Percentiles rank a stretch among this genome's conserved stretches.
These are phyloP conservation scores for Leccinum longicurvipes DNA, from an alignment of 768 basidiomycete genomes.

Conservation along the genomic window DNA sequence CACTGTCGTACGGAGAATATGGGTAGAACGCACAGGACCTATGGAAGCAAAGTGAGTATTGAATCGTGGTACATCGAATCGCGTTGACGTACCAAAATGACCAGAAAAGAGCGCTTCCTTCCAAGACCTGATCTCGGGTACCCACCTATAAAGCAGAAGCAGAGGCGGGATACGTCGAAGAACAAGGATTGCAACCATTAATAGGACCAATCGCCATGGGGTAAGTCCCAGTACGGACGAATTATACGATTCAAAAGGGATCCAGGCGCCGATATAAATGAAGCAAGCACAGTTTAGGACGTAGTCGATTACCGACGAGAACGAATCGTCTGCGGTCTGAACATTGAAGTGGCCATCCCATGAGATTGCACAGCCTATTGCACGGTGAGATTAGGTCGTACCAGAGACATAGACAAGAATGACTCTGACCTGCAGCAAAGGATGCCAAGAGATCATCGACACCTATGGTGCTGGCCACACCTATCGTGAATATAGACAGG, in stretches of 20 bases:
- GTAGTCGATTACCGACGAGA: constrained; percentile 89
- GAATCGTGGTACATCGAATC: not conserved
- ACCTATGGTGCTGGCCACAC: constrained; percentile 76
- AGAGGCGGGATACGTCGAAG: constrained; percentile 81
- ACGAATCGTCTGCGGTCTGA: constrained; percentile 80
- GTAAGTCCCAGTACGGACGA: constrained; percentile 54
- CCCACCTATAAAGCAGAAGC: constrained; percentile 71
- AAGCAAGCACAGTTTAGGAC: constrained; percentile 80
- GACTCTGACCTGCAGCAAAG: constrained; percentile 69
- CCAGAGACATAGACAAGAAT: not conserved
- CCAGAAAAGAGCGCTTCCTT: constrained; percentile 87
- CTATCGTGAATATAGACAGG: constrained; percentile 69
- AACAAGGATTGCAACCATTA: constrained; percentile 65
- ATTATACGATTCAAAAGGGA: constrained; percentile 62
- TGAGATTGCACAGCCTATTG: constrained; percentile 78
- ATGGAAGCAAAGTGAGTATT: constrained; percentile 3
- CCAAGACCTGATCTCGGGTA: constrained; percentile 85
- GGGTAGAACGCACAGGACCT: constrained; percentile 50
- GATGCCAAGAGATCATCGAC: constrained; percentile 88
- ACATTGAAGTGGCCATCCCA: constrained; percentile 86
- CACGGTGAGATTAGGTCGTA: not conserved
- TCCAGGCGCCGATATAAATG: constrained; percentile 86
- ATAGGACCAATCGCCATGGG: constrained; percentile 66
- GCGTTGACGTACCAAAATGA: constrained; percentile 66
- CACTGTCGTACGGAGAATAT: not conserved